Evolutionary conservation across 345 rosid genomes (phyloP).

Genomic region (Nephelium lappaceum): DNA sequence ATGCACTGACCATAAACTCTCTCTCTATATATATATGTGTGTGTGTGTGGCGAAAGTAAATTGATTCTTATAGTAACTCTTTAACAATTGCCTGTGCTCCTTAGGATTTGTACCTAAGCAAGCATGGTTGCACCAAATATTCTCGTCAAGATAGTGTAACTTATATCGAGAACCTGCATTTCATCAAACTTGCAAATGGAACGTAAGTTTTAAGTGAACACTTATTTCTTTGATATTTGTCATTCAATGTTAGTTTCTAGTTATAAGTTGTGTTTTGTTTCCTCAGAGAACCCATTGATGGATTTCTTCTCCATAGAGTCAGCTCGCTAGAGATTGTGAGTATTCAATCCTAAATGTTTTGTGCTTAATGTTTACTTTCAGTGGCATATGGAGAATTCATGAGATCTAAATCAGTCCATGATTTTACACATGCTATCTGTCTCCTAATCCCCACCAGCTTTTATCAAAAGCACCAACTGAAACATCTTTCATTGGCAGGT

Average conservation of each 20-base stretch:
- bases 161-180: constrained; percentile 47
- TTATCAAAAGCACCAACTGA: neutral
- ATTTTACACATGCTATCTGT: neutral
- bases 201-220: constrained; percentile 23
- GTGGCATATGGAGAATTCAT: neutral
- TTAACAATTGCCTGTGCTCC: constrained; percentile 19
- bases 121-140: constrained; percentile 41
- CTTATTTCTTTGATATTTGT: neutral
- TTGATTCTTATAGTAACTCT: constrained; percentile 1
- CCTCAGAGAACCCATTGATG: constrained; percentile 54
- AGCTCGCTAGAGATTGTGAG: constrained; percentile 63
- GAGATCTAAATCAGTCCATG: neutral
- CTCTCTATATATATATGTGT: no score
- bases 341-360: constrained; percentile 12
- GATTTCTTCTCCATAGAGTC: constrained; percentile 82
- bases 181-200: constrained; percentile 17
- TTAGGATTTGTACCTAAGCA: constrained; percentile 70
- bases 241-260: neutral
- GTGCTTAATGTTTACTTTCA: neutral
- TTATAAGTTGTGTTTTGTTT: constrained; percentile 5
- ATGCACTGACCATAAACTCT: no score
- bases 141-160: constrained; percentile 34
- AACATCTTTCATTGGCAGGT: constrained; percentile 41
- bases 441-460: neutral
- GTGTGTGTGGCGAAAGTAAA: neutral